A percentile compares a stretch with the other conserved stretches of the same genome.
These are phyloP conservation scores for Lepiota subincarnata DNA, from an alignment of 768 basidiomycete species.

Conservation along the genomic window DNA sequence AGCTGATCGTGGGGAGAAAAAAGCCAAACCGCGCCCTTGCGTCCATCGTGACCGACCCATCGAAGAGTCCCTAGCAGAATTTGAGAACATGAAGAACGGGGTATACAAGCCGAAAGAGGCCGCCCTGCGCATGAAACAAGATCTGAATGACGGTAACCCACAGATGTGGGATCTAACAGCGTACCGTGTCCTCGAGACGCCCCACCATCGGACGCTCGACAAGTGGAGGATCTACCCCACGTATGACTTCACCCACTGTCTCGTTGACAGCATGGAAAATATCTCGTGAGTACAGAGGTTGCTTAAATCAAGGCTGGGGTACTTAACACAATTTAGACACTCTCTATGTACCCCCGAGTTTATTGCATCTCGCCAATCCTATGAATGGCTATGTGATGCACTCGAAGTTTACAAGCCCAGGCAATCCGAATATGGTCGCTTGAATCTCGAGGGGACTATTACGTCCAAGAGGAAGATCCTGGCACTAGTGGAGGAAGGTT, in stretches of 20 bases:
- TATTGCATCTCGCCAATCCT: constrained; percentile 91
- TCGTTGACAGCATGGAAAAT: constrained; percentile 98
- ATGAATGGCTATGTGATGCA: constrained; percentile 98
- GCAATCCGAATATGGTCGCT: constrained; percentile 94
- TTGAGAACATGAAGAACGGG: constrained; percentile 89
- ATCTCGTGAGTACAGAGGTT: constrained; percentile 77
- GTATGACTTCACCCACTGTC: constrained; percentile 98
- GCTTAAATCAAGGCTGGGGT: no score
- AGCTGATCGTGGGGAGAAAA: constrained; percentile 79
- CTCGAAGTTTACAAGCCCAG: constrained; percentile 96
- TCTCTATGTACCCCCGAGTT: constrained; percentile 97
- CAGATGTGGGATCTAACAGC: constrained; percentile 99
- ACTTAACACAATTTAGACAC: constrained; percentile 52
- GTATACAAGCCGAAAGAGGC: constrained; percentile 89
- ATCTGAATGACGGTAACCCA: constrained; percentile 87
- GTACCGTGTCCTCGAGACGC: constrained; percentile 85
- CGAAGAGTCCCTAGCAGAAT: constrained; percentile 84
- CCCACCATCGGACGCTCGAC: constrained; percentile 89
- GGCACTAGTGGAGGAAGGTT: constrained; percentile 76
- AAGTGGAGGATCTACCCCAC: constrained; percentile 98
- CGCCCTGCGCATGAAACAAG: constrained; percentile 95
- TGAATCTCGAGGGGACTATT: constrained; percentile 91
- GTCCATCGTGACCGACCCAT: constrained; percentile 82
- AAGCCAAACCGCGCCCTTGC: constrained; percentile 78
- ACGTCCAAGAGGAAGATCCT: constrained; percentile 96